These are phyloP conservation scores for Cladosporium sp. DNA, from an alignment of 2,329 filamentous ascomycete species.

Conservation along the genomic window DNA sequence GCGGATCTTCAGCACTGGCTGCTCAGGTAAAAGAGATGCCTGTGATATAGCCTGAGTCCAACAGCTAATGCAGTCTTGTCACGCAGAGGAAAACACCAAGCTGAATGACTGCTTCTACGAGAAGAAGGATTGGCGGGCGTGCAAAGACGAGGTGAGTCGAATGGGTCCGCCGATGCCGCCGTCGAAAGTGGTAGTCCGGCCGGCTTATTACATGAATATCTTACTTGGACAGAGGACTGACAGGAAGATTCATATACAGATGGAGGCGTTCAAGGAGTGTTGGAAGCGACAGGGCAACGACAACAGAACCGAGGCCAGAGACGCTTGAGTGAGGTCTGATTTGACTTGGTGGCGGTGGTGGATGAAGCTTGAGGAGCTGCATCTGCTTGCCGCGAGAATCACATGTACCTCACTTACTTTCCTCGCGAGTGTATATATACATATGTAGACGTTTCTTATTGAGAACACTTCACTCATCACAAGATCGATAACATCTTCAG, in stretches of 20 bases:
- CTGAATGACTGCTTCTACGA: conserved; percentile 96
- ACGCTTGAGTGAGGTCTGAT: conserved; percentile 45
- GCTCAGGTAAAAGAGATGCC: conserved; percentile 58
- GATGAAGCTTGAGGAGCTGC: background rate
- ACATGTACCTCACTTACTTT: too few relatives aligned
- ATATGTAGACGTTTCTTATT: too few relatives aligned
- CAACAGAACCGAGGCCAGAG: conserved; percentile 71
- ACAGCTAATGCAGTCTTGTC: too few relatives aligned
- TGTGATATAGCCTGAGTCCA: too few relatives aligned
- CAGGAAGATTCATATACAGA: conserved; percentile 63
- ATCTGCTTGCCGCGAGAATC: too few relatives aligned
- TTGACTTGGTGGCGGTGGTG: too few relatives aligned
- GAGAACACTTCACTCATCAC: too few relatives aligned
- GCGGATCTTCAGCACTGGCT: conserved; percentile 94
- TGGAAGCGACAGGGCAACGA: conserved; percentile 92
- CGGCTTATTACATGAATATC: too few relatives aligned
- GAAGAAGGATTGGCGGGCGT: conserved; percentile 92
- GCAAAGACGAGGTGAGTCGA: conserved; percentile 74
- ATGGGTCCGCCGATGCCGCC: background rate
- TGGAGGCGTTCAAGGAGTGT: conserved; percentile 83
- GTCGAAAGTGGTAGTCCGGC: too few relatives aligned
- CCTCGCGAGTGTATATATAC: too few relatives aligned
- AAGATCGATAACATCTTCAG: too few relatives aligned
- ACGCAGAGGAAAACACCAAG: conserved; percentile 79
- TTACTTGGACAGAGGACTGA: too few relatives aligned